phyloP scores from a whole-genome alignment of 2,329 filamentous ascomycete genomes.

The Penicillium psychrosexuale region DNA sequence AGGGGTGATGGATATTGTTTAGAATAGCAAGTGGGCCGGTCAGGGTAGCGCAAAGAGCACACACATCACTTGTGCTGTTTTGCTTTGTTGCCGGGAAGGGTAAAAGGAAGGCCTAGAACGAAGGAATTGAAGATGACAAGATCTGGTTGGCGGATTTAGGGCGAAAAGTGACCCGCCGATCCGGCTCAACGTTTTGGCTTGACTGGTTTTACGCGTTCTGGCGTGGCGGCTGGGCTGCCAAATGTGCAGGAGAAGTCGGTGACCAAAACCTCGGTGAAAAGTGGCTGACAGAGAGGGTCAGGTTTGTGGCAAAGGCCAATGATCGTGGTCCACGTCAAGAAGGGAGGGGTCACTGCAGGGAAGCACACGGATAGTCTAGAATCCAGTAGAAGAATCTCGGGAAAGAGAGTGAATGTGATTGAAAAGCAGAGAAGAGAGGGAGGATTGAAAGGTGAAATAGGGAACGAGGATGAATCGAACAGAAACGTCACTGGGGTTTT shows the following conservation, averaged over 20 bases:
- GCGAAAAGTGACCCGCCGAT: slow-evolving; percentile 22
- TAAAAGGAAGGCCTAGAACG: slow-evolving; percentile 27
- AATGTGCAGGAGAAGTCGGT: slow-evolving; percentile 25
- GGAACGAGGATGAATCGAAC: background rate
- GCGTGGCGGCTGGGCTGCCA: slow-evolving; percentile 17
- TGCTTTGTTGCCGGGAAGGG: slow-evolving; percentile 20
- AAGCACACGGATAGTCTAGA: slow-evolving; percentile 18
- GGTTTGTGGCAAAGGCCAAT: slow-evolving; percentile 27
- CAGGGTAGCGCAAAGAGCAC: slow-evolving; percentile 9
- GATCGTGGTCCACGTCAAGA: slow-evolving; percentile 31
- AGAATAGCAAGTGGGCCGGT: slow-evolving; percentile 9
- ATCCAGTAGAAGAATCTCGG: background rate
- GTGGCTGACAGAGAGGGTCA: slow-evolving; percentile 26
- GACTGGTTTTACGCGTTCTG: slow-evolving; percentile 16
- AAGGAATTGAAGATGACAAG: slow-evolving; percentile 2
- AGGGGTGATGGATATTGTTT: slow-evolving; percentile 12
- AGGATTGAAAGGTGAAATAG: background rate
- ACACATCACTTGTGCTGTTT: slow-evolving; percentile 12
- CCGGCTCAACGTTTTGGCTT: slow-evolving; percentile 27
- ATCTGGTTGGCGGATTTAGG: slow-evolving; percentile 23
- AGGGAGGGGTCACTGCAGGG: slow-evolving; percentile 20
- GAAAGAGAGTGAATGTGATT: background rate
- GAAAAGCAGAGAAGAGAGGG: background rate
- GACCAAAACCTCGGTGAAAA: slow-evolving; percentile 24
- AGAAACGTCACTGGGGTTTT: background rate